Evolutionary conservation across 2,329 filamentous ascomycete genomes (phyloP), one percentile per base, ranked within the genome.

Genomic region (Pseudogymnoascus sp.): DNA sequence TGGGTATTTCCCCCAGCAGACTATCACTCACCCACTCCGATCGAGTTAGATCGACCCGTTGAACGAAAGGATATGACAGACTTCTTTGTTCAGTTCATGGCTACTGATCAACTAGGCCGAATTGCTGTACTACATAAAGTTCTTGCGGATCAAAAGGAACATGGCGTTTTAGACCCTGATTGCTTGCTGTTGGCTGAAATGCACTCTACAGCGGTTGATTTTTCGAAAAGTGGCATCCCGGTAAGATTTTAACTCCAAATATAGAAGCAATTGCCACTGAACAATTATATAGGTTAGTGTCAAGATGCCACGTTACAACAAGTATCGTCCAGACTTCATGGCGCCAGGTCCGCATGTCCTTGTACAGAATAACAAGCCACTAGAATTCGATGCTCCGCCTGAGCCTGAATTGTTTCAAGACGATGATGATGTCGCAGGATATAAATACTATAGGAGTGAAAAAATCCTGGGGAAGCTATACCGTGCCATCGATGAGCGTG

Each of bases 41-140:
- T 78, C 0, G 78, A 86, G 58, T 80, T 95, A n/a, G 78, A 80
- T 6, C 78, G 88, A 0, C 65, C 74, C 0, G 88, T 95, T 0
- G 74, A 73, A 1, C 73, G 74, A 1, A 72, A 81, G 0, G 90
- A 95, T 67, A 94, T 96, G 76, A 85, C 85, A 0, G 78, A 88
- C 10, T 94, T 93, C 73, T 94, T 96, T 66, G 79, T 95, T n/a
- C 78, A 85, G 14, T 91, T 91, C 65, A 90, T 91, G 85, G 78
- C 81, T 64, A 83, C 81, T 0, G 86, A 90, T 67, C 79, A 85
- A 16, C 73, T 90, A 1, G 87, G 86, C 0, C 71, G 86, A 49
- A 89, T 91, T 66, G 85, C 87, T 0, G 84, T 74, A 0, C 74
- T 80, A 2, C 88, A 91, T 68, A 79, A 85, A 66, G 79, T 88